These are phyloP conservation scores for Phaeosphaeria sp. DNA, from an alignment of 2,329 filamentous ascomycete genomes.

Conservation along the genomic window DNA sequence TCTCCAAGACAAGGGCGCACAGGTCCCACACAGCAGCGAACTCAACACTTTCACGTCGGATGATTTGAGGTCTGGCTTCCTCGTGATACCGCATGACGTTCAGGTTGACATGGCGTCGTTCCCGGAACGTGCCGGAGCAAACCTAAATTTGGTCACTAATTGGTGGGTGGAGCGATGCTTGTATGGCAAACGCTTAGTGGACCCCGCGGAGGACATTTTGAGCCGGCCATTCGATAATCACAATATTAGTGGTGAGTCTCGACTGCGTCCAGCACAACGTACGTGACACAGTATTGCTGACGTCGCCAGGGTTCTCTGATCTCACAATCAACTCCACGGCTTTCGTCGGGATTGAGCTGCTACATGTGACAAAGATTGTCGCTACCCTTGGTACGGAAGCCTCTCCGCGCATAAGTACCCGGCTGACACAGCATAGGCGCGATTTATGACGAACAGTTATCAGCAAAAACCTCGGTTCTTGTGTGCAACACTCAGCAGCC, in stretches of 20 bases:
- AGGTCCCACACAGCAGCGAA: constrained; percentile 34
- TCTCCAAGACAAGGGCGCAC: constrained; percentile 45
- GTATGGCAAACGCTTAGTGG: constrained; percentile 73
- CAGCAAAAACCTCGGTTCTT: constrained; percentile 74
- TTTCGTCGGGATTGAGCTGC: constrained; percentile 82
- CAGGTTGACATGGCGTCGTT: constrained; percentile 42
- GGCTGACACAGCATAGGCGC: constrained; percentile 61
- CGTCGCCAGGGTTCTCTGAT: constrained; percentile 64
- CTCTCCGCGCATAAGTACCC: constrained; percentile 3
- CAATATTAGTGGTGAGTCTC: constrained; percentile 63
- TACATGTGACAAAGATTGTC: constrained; percentile 81
- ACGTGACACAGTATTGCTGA: constrained; percentile 22
- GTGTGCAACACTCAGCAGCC: constrained; percentile 68
- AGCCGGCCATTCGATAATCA: constrained; percentile 78
- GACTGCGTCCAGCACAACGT: constrained; percentile 2
- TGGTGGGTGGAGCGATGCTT: constrained; percentile 94
- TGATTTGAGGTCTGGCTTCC: constrained; percentile 40
- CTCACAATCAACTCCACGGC: constrained; percentile 80
- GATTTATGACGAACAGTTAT: constrained; percentile 79
- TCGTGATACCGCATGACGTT: constrained; percentile 57
- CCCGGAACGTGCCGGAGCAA: constrained; percentile 43
- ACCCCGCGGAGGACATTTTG: constrained; percentile 73
- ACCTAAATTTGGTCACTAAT: constrained; percentile 70
- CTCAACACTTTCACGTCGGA: constrained; percentile 32
- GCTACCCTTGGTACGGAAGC: constrained; percentile 67